Conservation (phyloP, 108 stramenopile species). For the Pseudonitzschia multistriata region DNA sequence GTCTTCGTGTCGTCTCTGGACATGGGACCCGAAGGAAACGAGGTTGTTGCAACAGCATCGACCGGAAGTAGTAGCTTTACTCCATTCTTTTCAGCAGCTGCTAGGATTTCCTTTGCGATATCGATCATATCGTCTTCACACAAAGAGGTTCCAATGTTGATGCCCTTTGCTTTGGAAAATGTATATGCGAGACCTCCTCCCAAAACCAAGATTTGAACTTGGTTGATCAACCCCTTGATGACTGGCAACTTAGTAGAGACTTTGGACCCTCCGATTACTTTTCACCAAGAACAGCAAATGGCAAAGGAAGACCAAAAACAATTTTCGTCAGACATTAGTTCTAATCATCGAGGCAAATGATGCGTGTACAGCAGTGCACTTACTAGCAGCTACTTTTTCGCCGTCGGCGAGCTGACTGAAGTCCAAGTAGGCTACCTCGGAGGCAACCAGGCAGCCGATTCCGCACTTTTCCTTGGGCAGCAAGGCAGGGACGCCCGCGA, state of each 20-base stretch:
- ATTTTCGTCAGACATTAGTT: too few species aligned
- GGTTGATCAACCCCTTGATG: conserved; percentile 85
- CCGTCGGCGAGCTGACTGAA: conserved; percentile 24
- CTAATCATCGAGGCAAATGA: too few species aligned
- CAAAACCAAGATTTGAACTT: conserved; percentile 87
- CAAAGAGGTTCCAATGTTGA: conserved; percentile 73
- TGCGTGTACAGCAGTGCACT: conserved; percentile 1
- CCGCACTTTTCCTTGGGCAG: conserved; percentile 47
- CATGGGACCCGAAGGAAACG: conserved; percentile 48
- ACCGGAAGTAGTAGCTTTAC: conserved; percentile 81
- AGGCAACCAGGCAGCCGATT: conserved; percentile 43
- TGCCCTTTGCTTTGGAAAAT: conserved; percentile 90
- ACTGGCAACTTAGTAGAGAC: conserved; percentile 95
- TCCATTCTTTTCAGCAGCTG: conserved; percentile 60
- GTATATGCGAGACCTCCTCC: conserved; percentile 98
- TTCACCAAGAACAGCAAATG: conserved; percentile 35
- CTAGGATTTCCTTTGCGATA: conserved; percentile 75
- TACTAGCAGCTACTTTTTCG: conserved; percentile 40
- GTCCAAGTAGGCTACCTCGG: conserved; percentile 50
- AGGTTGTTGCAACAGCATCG: conserved; percentile 85
- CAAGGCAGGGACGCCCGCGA: conserved; percentile 54
- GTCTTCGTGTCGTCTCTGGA: conserved; percentile 61
- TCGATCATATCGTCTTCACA: conserved; percentile 92
- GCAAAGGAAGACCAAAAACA: conserved; percentile 10
- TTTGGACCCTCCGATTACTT: conserved; percentile 98